Evolutionary conservation across 1,139 yeast species (phyloP), one percentile per base, ranked within the genome.

Genomic region (Taphrina flavorubra): DNA sequence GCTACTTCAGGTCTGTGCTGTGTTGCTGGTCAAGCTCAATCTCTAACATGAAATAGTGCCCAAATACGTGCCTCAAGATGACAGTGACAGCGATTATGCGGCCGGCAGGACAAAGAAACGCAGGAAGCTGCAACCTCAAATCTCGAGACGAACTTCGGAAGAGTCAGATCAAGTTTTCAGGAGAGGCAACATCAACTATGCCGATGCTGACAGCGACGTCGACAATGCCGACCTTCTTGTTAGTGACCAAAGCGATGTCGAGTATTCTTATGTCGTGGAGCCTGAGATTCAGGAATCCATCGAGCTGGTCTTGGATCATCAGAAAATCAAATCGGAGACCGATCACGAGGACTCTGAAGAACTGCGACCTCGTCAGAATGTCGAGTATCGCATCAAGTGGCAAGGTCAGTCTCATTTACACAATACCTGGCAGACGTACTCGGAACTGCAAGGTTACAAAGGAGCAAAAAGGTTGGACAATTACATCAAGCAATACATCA

Each of bases 401-500:
- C 83, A 85, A 36, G 90, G 86, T 68, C 83, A 87, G 71, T 90
- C 97, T 16, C 99, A 95, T 79, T 82, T 94, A 72, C 99, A 94
- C 79, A 94, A 94, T 77, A 88, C 97, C 0, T 95, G 98, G 98
- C 97, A 92, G 77, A 78, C 85, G 0, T 92, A 89, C 78, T 79
- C 81, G 10, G 81, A 82, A 6, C 79, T 92, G 65, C 80, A 79
- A 34, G 79, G 81, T 16, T 79, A 79, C 73, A 87, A 89, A 76
- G 99, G 99, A 60, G 82, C 85, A 74, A 90, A 96, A 77, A 87
- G 89, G 74, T 85, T 94, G 40, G 98, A 94, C 73, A 95, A 95
- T 79, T 95, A 92, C 77, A 88, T 92, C 77, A 89, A 88, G 75
- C 91, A 88, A 75, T 86, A 81, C 76, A 87, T 94, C 70, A 79